Conservation (phyloP, 78 protist genomes). For the Planoprotostelium fungivorum region DNA sequence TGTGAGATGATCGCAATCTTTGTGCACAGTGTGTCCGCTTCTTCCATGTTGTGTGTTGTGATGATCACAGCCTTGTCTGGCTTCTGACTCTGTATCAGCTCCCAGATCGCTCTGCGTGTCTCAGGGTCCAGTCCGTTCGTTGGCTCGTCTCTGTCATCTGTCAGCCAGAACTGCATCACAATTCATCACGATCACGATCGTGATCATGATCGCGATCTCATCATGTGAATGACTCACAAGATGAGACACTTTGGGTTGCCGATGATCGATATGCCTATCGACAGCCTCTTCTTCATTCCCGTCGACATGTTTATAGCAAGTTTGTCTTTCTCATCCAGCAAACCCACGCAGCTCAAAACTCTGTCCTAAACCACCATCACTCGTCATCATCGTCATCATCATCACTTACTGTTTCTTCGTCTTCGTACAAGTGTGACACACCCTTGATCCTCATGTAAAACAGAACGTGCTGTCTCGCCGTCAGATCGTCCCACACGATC, state of each 20-base stretch:
- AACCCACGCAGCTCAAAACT: not conserved
- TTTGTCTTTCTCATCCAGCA: not conserved
- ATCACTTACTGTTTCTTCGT: not conserved
- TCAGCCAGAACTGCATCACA: not conserved
- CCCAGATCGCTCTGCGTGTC: slow-evolving; percentile 68
- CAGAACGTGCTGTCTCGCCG: not conserved
- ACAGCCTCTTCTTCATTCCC: not conserved
- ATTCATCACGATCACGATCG: no score
- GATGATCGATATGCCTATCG: not conserved
- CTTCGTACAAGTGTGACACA: not conserved
- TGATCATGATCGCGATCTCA: no score
- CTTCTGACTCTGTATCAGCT: slow-evolving; percentile 28
- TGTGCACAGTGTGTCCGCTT: slow-evolving; percentile 81
- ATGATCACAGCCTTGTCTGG: slow-evolving; percentile 34
- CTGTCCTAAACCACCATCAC: not conserved
- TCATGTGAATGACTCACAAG: no score
- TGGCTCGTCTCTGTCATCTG: slow-evolving; percentile 38
- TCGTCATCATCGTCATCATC: no score
- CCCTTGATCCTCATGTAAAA: not conserved
- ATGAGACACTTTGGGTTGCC: not conserved
- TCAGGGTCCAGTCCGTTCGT: slow-evolving; percentile 80
- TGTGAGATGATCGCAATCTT: slow-evolving; percentile 82
- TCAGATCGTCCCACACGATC: not conserved
- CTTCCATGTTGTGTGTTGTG: slow-evolving; percentile 86
- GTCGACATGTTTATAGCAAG: not conserved